These are phyloP conservation scores for Colletotrichum lini DNA, from an alignment of 2,329 filamentous ascomycete species.

Conservation along the genomic window DNA sequence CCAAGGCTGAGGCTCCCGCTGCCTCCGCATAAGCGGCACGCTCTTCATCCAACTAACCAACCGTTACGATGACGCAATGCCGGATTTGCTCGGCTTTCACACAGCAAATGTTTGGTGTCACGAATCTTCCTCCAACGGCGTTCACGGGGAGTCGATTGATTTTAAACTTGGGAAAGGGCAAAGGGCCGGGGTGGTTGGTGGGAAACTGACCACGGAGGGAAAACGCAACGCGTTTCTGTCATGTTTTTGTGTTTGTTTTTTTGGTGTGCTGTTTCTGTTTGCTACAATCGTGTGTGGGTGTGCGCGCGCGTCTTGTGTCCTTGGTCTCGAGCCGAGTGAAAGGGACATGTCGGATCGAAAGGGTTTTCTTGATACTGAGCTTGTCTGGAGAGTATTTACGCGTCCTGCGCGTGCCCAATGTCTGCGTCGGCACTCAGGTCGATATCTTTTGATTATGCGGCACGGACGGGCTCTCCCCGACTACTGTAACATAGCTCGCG, in stretches of 20 bases:
- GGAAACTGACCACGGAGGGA: slow-evolving; percentile 34
- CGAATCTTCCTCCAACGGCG: slow-evolving; percentile 40
- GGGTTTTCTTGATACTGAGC: neutral
- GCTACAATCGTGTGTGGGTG: neutral
- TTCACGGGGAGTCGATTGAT: slow-evolving; percentile 35
- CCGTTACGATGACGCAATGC: slow-evolving; percentile 22
- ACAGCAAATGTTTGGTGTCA: slow-evolving; percentile 32
- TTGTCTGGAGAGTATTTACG: slow-evolving; percentile 1
- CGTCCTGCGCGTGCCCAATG: neutral
- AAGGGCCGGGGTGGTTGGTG: slow-evolving; percentile 29
- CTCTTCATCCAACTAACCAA: neutral
- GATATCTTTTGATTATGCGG: neutral
- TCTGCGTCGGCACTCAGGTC: neutral
- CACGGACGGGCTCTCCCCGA: slow-evolving; percentile 4
- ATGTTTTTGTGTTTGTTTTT: too few species aligned
- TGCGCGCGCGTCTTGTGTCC: neutral
- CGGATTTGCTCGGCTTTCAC: slow-evolving; percentile 9
- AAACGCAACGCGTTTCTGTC: slow-evolving; percentile 36
- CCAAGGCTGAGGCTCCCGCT: slow-evolving; percentile 38
- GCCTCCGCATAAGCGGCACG: slow-evolving; percentile 34
- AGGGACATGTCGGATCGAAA: neutral
- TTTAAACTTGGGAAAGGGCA: slow-evolving; percentile 33
- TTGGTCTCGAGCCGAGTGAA: neutral
- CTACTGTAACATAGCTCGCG: slow-evolving; percentile 41
- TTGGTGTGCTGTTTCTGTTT: slow-evolving; percentile 11